Conservation (phyloP, 148 eudicot species). For the Diospyros lotus region DNA sequence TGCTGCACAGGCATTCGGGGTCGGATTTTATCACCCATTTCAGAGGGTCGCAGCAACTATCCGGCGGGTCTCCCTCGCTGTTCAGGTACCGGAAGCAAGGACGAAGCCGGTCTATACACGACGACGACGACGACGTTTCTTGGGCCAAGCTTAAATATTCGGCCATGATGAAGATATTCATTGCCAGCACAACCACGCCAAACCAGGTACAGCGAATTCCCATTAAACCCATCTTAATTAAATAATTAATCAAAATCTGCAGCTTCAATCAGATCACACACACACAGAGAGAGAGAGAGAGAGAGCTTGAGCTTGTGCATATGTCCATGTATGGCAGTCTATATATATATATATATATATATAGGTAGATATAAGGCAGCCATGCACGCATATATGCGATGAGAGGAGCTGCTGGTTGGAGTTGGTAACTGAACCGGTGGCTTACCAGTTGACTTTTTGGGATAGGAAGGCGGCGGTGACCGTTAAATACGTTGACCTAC, state of each 20-base stretch:
- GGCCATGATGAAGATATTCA: no score
- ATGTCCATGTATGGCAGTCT: no score
- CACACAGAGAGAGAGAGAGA: background rate
- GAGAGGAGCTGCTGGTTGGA: conserved; percentile 1
- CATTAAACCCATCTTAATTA: no score
- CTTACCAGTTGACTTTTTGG: conserved; percentile 2
- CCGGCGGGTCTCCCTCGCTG: conserved; percentile 31
- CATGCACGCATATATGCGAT: no score
- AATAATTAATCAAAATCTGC: no score
- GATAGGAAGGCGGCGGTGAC: background rate
- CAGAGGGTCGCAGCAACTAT: conserved; percentile 58
- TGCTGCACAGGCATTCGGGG: conserved; percentile 54
- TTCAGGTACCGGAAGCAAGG: conserved; percentile 59
- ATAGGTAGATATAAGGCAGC: background rate
- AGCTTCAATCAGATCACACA: no score
- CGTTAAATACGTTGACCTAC: conserved; percentile 7
- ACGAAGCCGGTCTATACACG: conserved; percentile 47
- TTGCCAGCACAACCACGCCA: no score
- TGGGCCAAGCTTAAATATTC: no score
- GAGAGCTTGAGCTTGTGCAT: no score
- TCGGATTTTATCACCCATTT: conserved; percentile 46
- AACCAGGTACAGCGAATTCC: no score
- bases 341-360: background rate
- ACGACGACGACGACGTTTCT: background rate
- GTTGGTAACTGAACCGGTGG: conserved; percentile 20